Conservation (phyloP, 1,284 basidiomycete species). For the Apiotrichum veenhuisii region DNA sequence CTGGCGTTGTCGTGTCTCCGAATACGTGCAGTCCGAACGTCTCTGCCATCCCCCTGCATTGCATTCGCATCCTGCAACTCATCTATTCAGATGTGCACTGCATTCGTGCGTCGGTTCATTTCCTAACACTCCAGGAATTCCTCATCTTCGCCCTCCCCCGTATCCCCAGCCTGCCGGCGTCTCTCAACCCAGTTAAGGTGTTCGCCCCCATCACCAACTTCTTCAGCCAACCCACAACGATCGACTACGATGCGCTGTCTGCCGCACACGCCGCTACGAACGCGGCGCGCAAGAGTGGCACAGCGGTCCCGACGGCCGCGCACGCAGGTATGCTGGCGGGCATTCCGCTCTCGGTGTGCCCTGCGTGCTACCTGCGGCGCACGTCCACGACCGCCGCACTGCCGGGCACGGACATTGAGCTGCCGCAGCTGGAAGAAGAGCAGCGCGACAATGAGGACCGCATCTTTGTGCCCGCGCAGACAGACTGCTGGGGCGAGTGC, state of each 20-base stretch:
- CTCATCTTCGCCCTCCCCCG: slow-evolving; percentile 87
- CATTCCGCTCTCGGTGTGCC: slow-evolving; percentile 46
- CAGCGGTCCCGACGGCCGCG: slow-evolving; percentile 10
- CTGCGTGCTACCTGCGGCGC: slow-evolving; percentile 49
- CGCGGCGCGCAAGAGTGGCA: slow-evolving; percentile 11
- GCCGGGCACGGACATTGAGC: slow-evolving; percentile 20
- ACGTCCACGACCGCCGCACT: slow-evolving; percentile 28
- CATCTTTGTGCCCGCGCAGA: slow-evolving; percentile 44
- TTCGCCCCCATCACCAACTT: slow-evolving; percentile 25
- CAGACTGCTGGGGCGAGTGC: slow-evolving; percentile 60
- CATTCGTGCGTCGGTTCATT: too few relatives aligned
- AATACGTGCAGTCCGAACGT: too few relatives aligned
- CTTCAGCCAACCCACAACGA: slow-evolving; percentile 24
- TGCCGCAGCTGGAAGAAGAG: slow-evolving; percentile 14
- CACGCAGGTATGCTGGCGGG: slow-evolving; percentile 41
- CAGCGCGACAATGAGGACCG: slow-evolving; percentile 29
- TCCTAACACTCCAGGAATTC: slow-evolving; percentile 69
- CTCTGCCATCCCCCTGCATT: too few relatives aligned
- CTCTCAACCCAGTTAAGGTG: slow-evolving; percentile 57
- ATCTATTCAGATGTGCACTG: too few relatives aligned
- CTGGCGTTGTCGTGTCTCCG: too few relatives aligned
- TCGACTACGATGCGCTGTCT: slow-evolving; percentile 28
- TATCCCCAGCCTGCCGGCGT: slow-evolving; percentile 57
- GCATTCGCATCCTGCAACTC: too few relatives aligned
- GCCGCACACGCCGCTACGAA: slow-evolving; percentile 9